Conservation (phyloP, 768 basidiomycete species). For the Boletus vermiculosoides region DNA sequence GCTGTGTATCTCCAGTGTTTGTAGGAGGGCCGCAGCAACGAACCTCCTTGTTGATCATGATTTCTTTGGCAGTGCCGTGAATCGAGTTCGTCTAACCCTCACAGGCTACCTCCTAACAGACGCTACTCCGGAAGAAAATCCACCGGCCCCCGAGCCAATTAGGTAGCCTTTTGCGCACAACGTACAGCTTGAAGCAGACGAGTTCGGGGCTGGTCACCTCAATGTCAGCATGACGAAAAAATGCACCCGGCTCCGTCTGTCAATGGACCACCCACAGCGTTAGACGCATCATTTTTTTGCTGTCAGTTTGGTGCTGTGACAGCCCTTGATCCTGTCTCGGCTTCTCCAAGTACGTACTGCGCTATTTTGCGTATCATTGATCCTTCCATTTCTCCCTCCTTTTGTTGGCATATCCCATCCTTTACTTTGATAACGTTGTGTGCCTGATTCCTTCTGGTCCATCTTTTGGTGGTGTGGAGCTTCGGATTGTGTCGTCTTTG, state of each 20-base stretch:
- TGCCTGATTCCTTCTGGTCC: neutral
- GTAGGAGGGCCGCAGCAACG: neutral
- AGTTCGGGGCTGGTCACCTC: neutral
- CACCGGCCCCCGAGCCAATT: neutral
- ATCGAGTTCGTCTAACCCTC: neutral
- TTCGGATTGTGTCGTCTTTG: neutral
- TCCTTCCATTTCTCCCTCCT: constrained; percentile 11
- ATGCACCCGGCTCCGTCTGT: neutral
- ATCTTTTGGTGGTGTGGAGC: neutral
- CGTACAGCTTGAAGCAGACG: neutral
- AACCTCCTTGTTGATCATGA: constrained; percentile 1
- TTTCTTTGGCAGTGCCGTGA: constrained; percentile 4
- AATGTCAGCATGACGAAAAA: neutral
- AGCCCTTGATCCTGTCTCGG: constrained; percentile 10
- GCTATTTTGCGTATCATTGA: neutral
- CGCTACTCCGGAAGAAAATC: neutral
- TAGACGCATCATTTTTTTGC: neutral
- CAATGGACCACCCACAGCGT: neutral
- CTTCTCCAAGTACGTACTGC: neutral
- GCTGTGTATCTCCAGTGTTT: constrained; percentile 1
- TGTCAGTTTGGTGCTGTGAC: neutral
- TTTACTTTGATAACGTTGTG: neutral
- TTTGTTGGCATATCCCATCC: neutral
- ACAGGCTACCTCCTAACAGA: neutral
- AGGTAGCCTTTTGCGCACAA: neutral